Conservation (phyloP, 352 stramenopile species). For the Halophytophthora polymorphica region DNA sequence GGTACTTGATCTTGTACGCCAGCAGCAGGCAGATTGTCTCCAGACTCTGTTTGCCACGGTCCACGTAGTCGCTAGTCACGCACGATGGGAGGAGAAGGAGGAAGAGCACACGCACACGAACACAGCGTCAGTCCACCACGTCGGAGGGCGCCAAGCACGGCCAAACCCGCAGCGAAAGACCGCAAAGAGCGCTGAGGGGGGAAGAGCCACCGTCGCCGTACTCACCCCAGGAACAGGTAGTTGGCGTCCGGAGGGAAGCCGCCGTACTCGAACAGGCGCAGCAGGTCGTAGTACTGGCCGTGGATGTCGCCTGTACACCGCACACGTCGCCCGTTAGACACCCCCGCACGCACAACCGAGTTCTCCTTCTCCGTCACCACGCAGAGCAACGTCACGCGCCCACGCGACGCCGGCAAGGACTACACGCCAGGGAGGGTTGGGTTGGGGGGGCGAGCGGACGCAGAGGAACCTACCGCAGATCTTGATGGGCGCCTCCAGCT, state of each 20-base stretch:
- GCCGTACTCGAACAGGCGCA: conserved; percentile 93
- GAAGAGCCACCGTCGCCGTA: not conserved
- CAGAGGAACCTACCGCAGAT: conserved; percentile 85
- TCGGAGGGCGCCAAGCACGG: not conserved
- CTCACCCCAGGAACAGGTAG: conserved; percentile 66
- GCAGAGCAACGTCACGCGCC: too few relatives aligned
- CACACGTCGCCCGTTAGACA: not conserved
- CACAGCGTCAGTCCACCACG: too few relatives aligned
- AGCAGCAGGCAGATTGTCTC: conserved; percentile 83
- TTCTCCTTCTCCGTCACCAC: too few relatives aligned
- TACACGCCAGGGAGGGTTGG: not conserved
- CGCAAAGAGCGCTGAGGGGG: not conserved
- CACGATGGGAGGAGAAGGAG: not conserved
- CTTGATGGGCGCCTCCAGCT: conserved; percentile 98
- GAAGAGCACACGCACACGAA: not conserved
- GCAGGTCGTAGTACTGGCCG: conserved; percentile 97
- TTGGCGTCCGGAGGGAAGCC: conserved; percentile 86
- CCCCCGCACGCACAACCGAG: too few relatives aligned
- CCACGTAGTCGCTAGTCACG: conserved; percentile 59
- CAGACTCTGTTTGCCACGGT: conserved; percentile 86
- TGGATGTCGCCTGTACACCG: conserved; percentile 90
- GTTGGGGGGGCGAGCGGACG: not conserved
- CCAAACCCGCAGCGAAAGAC: not conserved
- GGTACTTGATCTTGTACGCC: conserved; percentile 88
- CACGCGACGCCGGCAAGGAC: too few relatives aligned